Evolutionary conservation across 2,329 filamentous ascomycete genomes (phyloP), one percentile per base, ranked within the genome.

Genomic region (Dothistroma septosporum): DNA sequence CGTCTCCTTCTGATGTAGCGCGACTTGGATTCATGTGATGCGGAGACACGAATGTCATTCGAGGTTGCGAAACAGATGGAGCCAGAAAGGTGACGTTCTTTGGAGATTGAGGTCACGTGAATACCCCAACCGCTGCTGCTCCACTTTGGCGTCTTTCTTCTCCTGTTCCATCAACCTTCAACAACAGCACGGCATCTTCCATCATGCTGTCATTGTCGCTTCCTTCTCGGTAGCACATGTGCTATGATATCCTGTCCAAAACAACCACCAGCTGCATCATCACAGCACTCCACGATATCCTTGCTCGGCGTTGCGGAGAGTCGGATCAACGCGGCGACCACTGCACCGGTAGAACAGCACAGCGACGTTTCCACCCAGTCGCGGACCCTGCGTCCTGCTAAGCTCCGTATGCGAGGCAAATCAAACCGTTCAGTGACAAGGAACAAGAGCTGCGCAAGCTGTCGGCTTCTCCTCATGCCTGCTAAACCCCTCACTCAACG

Each of bases 391-490:
- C 19, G 44, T 24, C 32, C 21, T 14, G 33, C 35, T 33, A 14
- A 41, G 33, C 32, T 24, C 32, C 14, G n/a, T 28, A n/a, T 47
- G 3, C 6, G 55, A 50, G 31, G 46, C 46, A 32, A 32, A 24
- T 21, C 55, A 28, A 37, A 52, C 12, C 47, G 53, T 21, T 16
- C 22, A 50, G 32, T 33, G 47, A 53, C 56, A 58, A 35, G 55
- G 55, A 33, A 31, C 8, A 32, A 6, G 28, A 57, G 55, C 55
- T 50, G 28, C 21, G 24, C 28, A 21, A 49, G 55, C 55, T 57
- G 28, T 11, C 11, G 53, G 56, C 56, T 58, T 59, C 57, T 59
- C 57, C 57, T 59, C 57, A 59, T 11, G 32, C 7, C 57, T 46
- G 33, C 33, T 22, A 22, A 44, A 32, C 48, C 57, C 57, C 49